phyloP scores from a whole-genome alignment of 2,329 filamentous ascomycete genomes.

The Aspergillus sp. region DNA sequence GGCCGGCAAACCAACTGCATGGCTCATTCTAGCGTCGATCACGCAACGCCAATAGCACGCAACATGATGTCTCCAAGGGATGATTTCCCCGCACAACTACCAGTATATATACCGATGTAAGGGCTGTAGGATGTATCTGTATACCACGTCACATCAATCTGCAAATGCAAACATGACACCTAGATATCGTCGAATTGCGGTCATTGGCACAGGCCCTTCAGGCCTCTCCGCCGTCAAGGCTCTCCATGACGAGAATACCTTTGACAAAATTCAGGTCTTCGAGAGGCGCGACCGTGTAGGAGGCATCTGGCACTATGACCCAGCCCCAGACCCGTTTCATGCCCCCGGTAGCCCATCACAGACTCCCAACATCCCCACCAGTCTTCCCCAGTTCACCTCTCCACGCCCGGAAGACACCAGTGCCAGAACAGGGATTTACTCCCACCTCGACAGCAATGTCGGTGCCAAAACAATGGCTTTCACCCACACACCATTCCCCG shows the following conservation, averaged over 20 bases:
- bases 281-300: constrained; percentile 34
- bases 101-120: not conserved
- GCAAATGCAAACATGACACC: not conserved
- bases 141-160: too few relatives aligned
- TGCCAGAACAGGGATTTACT: constrained; percentile 27
- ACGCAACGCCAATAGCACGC: not conserved
- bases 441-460: constrained; percentile 32
- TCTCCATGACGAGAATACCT: constrained; percentile 33
- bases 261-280: constrained; percentile 35
- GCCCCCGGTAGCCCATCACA: not conserved
- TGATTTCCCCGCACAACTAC: not conserved
- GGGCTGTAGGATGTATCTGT: too few relatives aligned
- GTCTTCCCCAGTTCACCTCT: constrained; percentile 21
- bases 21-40: not conserved
- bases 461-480: constrained; percentile 30
- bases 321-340: constrained; percentile 29
- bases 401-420: constrained; percentile 24
- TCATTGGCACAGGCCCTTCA: constrained; percentile 11
- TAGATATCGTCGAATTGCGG: constrained; percentile 9
- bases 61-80: not conserved
- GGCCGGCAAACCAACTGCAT: not conserved
- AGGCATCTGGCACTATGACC: constrained; percentile 35
- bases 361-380: constrained; percentile 14
- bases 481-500: constrained; percentile 29
- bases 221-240: constrained; percentile 21